Evolutionary conservation across 768 basidiomycete species (phyloP).

Genomic region (Auriscalpium vulgare): DNA sequence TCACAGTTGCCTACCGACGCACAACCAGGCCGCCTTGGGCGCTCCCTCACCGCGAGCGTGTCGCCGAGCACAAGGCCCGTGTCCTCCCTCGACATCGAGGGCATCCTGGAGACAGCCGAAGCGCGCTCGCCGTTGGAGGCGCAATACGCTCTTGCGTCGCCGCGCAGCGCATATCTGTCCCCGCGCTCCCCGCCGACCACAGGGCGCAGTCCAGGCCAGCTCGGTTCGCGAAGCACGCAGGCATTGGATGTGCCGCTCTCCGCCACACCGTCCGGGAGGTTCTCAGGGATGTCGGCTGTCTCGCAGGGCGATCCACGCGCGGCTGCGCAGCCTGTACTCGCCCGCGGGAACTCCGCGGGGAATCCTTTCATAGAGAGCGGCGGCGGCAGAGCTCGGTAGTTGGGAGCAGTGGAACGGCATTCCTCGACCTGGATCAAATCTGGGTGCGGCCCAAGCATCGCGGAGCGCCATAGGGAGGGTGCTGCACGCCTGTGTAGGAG

Average conservation of each 20-base stretch:
- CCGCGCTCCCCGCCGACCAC: background rate
- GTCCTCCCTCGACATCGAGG: constrained; percentile 11
- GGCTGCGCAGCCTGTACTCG: background rate
- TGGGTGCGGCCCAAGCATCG: no score
- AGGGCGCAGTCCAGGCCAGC: background rate
- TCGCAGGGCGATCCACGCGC: no score
- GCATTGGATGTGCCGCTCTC: constrained; percentile 8
- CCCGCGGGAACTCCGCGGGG: no score
- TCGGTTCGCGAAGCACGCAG: background rate
- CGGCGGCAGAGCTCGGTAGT: no score
- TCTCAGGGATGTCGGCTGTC: constrained; percentile 2
- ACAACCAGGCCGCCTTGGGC: no score
- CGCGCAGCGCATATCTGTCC: background rate
- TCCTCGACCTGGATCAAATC: no score
- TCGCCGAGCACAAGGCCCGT: background rate
- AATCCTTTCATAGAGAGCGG: no score
- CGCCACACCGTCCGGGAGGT: background rate
- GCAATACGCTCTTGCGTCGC: background rate
- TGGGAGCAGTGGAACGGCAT: no score
- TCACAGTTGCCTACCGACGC: background rate
- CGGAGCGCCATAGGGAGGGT: no score
- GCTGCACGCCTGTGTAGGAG: no score
- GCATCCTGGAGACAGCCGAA: constrained; percentile 11
- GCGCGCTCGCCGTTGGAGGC: background rate
- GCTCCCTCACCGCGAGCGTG: background rate